Evolutionary conservation across 495 filamentous ascomycete species (phyloP).

Genomic region (Penicillium atrosanguineum): DNA sequence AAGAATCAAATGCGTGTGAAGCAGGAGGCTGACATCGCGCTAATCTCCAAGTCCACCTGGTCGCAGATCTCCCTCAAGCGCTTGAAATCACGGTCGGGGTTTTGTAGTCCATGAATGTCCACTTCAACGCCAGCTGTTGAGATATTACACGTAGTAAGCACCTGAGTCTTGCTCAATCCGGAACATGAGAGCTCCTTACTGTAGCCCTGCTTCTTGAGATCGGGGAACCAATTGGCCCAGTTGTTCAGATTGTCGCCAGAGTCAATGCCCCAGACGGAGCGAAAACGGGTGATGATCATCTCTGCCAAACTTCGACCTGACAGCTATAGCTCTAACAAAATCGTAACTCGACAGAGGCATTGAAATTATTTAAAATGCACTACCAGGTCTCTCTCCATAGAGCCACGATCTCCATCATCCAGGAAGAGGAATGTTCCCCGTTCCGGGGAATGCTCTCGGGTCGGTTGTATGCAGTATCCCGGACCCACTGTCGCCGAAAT

Average conservation of each 20-base stretch:
- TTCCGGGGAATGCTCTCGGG: background rate
- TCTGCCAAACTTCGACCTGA: background rate
- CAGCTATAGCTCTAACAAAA: background rate
- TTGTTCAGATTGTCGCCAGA: constrained; percentile 14
- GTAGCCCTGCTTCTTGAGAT: constrained; percentile 26
- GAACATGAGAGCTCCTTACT: constrained; percentile 6
- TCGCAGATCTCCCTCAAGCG: constrained; percentile 20
- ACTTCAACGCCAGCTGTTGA: constrained; percentile 23
- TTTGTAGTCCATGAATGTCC: constrained; percentile 13
- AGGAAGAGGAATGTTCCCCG: constrained; percentile 15
- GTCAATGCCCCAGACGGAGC: constrained; percentile 25
- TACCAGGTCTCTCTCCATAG: background rate
- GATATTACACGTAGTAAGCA: background rate
- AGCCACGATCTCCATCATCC: background rate
- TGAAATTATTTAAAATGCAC: constrained; percentile 2
- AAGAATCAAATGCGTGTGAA: background rate
- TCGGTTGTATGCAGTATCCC: background rate
- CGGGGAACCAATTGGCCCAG: constrained; percentile 20
- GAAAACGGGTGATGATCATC: constrained; percentile 19
- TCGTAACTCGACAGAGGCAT: background rate
- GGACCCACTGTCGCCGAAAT: constrained; percentile 4
- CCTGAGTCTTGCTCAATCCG: background rate
- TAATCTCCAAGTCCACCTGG: constrained; percentile 21
- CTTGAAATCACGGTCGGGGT: constrained; percentile 9
- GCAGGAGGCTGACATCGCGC: constrained; percentile 13